A percentile compares a stretch with the other conserved stretches of the same genome.
Conservation (phyloP, 2,329 filamentous ascomycete species). For the Emergomyces africanus region DNA sequence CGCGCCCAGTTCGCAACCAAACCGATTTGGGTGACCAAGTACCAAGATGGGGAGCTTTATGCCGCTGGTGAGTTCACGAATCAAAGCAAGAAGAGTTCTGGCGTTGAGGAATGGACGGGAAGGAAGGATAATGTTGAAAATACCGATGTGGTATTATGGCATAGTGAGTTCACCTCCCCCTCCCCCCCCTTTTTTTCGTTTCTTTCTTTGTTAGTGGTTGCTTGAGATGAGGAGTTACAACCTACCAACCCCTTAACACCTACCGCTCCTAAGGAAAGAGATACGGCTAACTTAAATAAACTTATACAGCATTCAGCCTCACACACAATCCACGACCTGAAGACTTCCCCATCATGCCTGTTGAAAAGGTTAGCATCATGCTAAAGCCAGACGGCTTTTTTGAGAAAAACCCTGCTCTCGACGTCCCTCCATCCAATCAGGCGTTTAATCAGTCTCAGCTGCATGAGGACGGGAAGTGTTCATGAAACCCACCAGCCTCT, state of each 20-base stretch:
- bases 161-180: slow-evolving; percentile 19
- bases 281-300: not conserved
- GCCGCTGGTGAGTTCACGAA: slow-evolving; percentile 45
- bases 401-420: slow-evolving; percentile 38
- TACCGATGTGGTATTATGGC: slow-evolving; percentile 29
- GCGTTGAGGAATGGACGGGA: slow-evolving; percentile 40
- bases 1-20: slow-evolving; percentile 44
- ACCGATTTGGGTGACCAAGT: slow-evolving; percentile 44
- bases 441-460: not conserved
- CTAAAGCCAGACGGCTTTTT: slow-evolving; percentile 40
- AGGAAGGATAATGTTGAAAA: slow-evolving; percentile 37
- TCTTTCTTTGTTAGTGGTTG: not conserved
- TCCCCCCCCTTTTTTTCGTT: too few relatives aligned
- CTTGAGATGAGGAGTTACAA: not conserved
- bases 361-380: not conserved
- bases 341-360: slow-evolving; percentile 57
- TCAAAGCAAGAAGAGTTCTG: slow-evolving; percentile 41
- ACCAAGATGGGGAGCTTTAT: slow-evolving; percentile 41
- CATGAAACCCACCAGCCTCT: not conserved
- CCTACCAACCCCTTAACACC: not conserved
- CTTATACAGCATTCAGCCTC: slow-evolving; percentile 34
- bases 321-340: slow-evolving; percentile 53
- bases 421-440: slow-evolving; percentile 29
- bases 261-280: not conserved
- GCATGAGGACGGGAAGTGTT: not conserved